Evolutionary conservation across 2,329 filamentous ascomycete species (phyloP).

Genomic region (Paecilomyces dactylethromorphus): DNA sequence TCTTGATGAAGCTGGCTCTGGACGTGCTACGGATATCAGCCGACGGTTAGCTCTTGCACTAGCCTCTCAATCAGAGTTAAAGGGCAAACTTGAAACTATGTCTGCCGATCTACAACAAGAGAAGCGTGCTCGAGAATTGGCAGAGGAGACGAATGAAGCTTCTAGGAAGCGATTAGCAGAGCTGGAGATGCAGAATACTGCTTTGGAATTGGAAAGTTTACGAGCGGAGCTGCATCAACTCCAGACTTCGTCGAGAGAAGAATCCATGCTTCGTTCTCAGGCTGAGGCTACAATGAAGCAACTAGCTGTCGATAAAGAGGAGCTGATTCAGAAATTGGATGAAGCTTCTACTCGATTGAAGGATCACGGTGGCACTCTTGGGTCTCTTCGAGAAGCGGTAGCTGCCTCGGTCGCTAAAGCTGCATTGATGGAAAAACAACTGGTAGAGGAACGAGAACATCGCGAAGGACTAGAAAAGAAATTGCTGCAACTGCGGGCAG

Average conservation of each 20-base stretch:
- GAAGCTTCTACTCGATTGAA: slow-evolving; percentile 61
- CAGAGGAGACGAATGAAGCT: slow-evolving; percentile 79
- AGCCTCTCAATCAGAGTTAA: slow-evolving; percentile 72
- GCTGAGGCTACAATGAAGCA: slow-evolving; percentile 67
- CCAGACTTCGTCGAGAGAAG: slow-evolving; percentile 72
- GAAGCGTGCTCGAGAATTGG: slow-evolving; percentile 69
- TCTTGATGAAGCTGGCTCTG: slow-evolving; percentile 51
- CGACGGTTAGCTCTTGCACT: slow-evolving; percentile 77
- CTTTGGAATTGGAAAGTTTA: slow-evolving; percentile 76
- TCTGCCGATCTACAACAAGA: slow-evolving; percentile 71
- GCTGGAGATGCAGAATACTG: slow-evolving; percentile 75
- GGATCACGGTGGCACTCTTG: slow-evolving; percentile 65
- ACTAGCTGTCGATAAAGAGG: slow-evolving; percentile 78
- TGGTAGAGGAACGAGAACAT: slow-evolving; percentile 69
- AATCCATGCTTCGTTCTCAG: slow-evolving; percentile 70
- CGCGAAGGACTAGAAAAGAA: slow-evolving; percentile 71
- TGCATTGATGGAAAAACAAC: slow-evolving; percentile 66
- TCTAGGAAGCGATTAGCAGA: slow-evolving; percentile 78
- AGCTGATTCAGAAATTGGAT: slow-evolving; percentile 62
- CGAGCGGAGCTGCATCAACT: slow-evolving; percentile 77
- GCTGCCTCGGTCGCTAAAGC: slow-evolving; percentile 72
- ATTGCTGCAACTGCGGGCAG: slow-evolving; percentile 66
- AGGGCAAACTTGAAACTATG: slow-evolving; percentile 64
- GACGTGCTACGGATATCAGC: slow-evolving; percentile 67
- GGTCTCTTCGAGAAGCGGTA: slow-evolving; percentile 70